phyloP scores from a whole-genome alignment of 2,329 filamentous ascomycete genomes.

The Chaetomiaceae sp. region DNA sequence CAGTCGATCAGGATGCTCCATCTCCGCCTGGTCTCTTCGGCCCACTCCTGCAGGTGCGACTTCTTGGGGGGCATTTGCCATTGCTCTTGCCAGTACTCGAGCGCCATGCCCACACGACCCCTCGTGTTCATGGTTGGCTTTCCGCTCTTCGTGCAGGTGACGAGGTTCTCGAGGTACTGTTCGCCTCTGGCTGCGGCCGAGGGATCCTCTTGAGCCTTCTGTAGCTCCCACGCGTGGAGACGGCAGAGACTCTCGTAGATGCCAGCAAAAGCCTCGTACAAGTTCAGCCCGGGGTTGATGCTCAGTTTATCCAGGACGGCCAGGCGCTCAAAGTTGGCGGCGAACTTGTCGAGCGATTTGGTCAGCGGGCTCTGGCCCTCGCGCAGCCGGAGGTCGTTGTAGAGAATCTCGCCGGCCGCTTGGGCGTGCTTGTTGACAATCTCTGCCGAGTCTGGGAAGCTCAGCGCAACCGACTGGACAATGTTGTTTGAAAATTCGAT shows the following conservation, averaged over 20 bases:
- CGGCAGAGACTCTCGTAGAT: conserved; percentile 66
- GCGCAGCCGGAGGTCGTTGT: conserved; percentile 58
- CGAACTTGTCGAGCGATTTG: conserved; percentile 66
- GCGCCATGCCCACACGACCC: conserved; percentile 60
- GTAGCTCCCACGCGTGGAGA: conserved; percentile 67
- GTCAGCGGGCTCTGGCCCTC: conserved; percentile 61
- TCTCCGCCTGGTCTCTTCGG: conserved; percentile 44
- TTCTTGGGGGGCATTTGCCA: conserved; percentile 38
- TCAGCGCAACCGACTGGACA: conserved; percentile 58
- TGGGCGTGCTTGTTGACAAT: conserved; percentile 57
- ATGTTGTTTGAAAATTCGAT: conserved; percentile 59
- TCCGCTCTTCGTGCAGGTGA: conserved; percentile 67
- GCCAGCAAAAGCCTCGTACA: conserved; percentile 71
- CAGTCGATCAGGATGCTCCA: conserved; percentile 69
- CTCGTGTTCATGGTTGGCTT: conserved; percentile 66
- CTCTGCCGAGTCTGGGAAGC: conserved; percentile 56
- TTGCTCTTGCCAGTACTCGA: conserved; percentile 74
- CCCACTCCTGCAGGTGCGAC: conserved; percentile 35
- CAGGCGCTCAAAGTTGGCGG: conserved; percentile 65
- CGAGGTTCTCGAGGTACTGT: conserved; percentile 49
- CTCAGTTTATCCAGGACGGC: conserved; percentile 69
- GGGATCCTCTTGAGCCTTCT: conserved; percentile 49
- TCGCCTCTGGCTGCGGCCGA: conserved; percentile 43
- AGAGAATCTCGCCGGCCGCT: conserved; percentile 61
- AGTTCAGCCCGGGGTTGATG: conserved; percentile 62